Conservation (phyloP, 495 filamentous ascomycete genomes). For the Terfezia claveryi region DNA sequence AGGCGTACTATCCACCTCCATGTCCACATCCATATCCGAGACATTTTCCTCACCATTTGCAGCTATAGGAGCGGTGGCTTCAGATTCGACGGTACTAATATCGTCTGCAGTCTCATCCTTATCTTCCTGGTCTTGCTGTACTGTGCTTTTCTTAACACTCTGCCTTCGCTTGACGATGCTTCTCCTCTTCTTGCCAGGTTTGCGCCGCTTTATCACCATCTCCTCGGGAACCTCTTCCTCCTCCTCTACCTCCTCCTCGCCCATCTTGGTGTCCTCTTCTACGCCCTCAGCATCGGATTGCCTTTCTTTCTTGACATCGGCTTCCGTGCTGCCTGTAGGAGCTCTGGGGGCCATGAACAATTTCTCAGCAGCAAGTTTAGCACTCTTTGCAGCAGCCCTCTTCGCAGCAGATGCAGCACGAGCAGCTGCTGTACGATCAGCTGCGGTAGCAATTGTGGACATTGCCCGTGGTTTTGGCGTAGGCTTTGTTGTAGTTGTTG, state of each 20-base stretch:
- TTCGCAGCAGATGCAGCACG: background rate
- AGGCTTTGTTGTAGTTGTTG: too few species aligned
- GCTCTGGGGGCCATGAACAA: background rate
- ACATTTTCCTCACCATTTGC: background rate
- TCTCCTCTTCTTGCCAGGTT: too few species aligned
- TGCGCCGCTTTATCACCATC: too few species aligned
- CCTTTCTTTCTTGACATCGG: background rate
- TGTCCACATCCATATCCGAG: background rate
- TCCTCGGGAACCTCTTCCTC: background rate
- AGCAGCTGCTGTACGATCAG: background rate
- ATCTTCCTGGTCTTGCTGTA: too few species aligned
- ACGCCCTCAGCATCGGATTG: background rate
- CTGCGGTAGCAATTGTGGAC: background rate
- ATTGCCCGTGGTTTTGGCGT: too few species aligned
- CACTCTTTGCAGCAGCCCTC: background rate
- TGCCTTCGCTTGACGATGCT: too few species aligned
- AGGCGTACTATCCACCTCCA: background rate
- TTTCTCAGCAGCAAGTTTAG: background rate
- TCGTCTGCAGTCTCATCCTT: too few species aligned
- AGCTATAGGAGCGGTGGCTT: too few species aligned
- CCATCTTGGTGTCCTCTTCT: background rate
- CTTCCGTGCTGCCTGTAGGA: background rate
- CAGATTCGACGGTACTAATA: too few species aligned
- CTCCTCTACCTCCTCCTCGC: background rate
- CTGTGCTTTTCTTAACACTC: too few species aligned